A percentile compares a stretch with the other conserved stretches of the same genome.
phyloP scores from a whole-genome alignment of 2,329 filamentous ascomycete genomes.

The Neonectria ditissima region DNA sequence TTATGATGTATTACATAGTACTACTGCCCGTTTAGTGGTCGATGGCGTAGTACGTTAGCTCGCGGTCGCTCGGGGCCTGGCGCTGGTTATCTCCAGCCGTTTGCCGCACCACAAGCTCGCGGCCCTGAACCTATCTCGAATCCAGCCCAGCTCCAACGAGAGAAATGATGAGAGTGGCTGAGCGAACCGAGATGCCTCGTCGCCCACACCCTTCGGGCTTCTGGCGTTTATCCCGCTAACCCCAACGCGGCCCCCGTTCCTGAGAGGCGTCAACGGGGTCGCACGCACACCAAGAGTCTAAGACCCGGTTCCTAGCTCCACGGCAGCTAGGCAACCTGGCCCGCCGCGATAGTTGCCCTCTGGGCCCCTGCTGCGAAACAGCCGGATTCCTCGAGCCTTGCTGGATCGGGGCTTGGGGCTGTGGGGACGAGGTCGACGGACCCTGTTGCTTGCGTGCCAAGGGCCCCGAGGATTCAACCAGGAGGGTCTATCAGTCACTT shows the following conservation, averaged over 20 bases:
- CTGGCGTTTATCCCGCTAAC: background rate
- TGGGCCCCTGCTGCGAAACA: constrained; percentile 35
- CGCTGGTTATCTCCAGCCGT: background rate
- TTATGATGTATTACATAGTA: background rate
- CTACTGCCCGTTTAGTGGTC: background rate
- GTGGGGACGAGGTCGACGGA: constrained; percentile 13
- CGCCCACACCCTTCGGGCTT: background rate
- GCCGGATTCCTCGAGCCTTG: constrained; percentile 31
- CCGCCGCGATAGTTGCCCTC: constrained; percentile 17
- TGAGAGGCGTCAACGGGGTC: background rate
- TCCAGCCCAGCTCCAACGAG: background rate
- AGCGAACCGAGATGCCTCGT: background rate
- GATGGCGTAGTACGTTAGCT: background rate
- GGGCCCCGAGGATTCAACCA: too few relatives aligned
- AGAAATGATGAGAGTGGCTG: background rate
- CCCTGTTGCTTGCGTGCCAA: background rate
- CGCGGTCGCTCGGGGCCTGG: too few relatives aligned
- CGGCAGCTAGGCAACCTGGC: constrained; percentile 25
- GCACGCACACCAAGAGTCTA: too few relatives aligned
- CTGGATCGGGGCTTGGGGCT: constrained; percentile 26
- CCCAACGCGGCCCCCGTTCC: background rate
- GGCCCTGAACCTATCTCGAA: background rate
- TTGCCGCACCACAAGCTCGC: background rate
- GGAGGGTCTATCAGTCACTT: constrained; percentile 10
- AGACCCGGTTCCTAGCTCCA: constrained; percentile 14